phyloP scores from a whole-genome alignment of 495 filamentous ascomycete genomes.

The Cladorrhinum samala region DNA sequence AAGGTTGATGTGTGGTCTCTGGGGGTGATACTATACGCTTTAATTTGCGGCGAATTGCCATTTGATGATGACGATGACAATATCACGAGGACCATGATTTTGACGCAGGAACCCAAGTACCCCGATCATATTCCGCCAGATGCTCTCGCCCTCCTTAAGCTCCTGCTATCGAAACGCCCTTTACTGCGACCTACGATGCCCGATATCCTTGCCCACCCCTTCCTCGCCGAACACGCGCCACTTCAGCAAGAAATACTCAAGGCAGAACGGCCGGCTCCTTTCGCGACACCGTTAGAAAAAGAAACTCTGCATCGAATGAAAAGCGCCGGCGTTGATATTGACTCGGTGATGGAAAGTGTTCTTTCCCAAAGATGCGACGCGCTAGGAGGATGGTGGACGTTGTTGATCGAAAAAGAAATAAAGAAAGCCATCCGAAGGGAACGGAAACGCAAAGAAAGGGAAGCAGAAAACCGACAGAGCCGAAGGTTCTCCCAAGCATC shows the following conservation, averaged over 20 bases:
- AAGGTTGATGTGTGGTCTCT: constrained; percentile 98
- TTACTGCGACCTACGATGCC: constrained; percentile 73
- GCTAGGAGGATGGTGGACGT: constrained; percentile 92
- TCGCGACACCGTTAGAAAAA: constrained; percentile 84
- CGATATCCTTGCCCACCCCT: constrained; percentile 86
- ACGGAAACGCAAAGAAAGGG: constrained; percentile 75
- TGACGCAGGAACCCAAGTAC: constrained; percentile 76
- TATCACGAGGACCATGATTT: constrained; percentile 75
- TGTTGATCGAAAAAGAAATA: constrained; percentile 93
- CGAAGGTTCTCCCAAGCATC: constrained; percentile 81
- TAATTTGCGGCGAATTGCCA: constrained; percentile 86
- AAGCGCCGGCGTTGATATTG: constrained; percentile 89
- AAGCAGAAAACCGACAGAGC: constrained; percentile 71
- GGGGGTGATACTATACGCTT: constrained; percentile 90
- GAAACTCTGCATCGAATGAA: constrained; percentile 90
- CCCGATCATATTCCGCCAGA: constrained; percentile 73
- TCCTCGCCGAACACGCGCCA: constrained; percentile 80
- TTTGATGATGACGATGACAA: constrained; percentile 93
- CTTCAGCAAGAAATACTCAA: constrained; percentile 89
- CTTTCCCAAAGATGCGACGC: constrained; percentile 81
- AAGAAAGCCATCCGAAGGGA: constrained; percentile 80
- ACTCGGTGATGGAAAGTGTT: constrained; percentile 90
- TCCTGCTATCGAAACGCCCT: constrained; percentile 81
- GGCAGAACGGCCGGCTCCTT: constrained; percentile 73
- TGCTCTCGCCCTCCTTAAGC: constrained; percentile 66